These are phyloP conservation scores for Aphanomyces invadans DNA, from an alignment of 352 stramenopile genomes.

Conservation along the genomic window DNA sequence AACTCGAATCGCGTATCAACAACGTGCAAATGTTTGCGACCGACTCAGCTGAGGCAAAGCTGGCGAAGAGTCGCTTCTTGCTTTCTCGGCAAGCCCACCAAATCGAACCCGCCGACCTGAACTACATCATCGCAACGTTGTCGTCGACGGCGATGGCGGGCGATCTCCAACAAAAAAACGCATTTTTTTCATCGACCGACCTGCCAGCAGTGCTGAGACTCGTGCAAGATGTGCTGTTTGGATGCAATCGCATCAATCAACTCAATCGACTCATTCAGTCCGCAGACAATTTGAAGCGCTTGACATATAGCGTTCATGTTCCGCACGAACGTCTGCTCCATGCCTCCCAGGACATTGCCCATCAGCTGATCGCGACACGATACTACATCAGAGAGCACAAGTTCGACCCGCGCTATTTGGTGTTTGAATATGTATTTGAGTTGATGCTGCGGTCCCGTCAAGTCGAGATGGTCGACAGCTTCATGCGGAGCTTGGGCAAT, in stretches of 20 bases:
- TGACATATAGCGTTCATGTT: background rate
- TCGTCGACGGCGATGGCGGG: constrained; percentile 47
- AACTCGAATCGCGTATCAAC: constrained; percentile 48
- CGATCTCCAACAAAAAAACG: constrained; percentile 59
- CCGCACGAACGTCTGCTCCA: constrained; percentile 53
- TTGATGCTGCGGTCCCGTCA: constrained; percentile 96
- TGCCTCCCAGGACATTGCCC: constrained; percentile 71
- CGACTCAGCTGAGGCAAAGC: constrained; percentile 4
- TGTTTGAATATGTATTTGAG: constrained; percentile 99
- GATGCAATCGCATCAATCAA: constrained; percentile 79
- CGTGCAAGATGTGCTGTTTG: constrained; percentile 53
- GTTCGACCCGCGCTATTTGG: constrained; percentile 96
- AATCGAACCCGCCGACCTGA: constrained; percentile 60
- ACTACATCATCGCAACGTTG: constrained; percentile 70
- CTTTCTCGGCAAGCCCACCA: constrained; percentile 48
- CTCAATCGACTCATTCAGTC: constrained; percentile 68
- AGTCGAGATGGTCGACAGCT: constrained; percentile 98
- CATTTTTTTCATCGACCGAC: constrained; percentile 36
- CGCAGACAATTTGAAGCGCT: constrained; percentile 24
- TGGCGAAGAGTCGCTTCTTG: constrained; percentile 41
- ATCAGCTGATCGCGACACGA: constrained; percentile 63
- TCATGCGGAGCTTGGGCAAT: constrained; percentile 84
- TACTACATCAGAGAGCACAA: constrained; percentile 68
- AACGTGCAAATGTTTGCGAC: constrained; percentile 29
- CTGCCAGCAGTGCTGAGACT: constrained; percentile 35